Conservation (phyloP, 805 yeast species). For the Zygosaccharomyces siamensis region DNA sequence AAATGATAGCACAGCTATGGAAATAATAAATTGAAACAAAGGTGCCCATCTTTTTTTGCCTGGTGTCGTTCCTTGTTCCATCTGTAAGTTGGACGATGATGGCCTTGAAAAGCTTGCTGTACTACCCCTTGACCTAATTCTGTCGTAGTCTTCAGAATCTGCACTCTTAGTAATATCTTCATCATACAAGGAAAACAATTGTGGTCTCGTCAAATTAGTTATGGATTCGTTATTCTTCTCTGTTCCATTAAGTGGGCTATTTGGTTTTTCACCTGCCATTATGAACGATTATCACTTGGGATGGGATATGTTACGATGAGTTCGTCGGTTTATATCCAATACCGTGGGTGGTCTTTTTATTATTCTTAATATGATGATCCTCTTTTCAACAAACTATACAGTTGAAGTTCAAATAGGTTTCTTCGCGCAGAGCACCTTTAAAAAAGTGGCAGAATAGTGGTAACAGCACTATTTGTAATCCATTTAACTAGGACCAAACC, state of each 20-base stretch:
- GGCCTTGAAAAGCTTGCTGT: conserved; percentile 8
- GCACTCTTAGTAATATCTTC: conserved; percentile 35
- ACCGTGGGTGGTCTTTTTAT: no score
- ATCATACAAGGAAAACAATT: conserved; percentile 48
- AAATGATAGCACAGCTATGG: conserved; percentile 32
- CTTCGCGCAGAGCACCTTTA: not conserved
- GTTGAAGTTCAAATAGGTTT: not conserved
- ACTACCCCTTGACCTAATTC: conserved; percentile 23
- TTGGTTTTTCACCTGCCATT: not conserved
- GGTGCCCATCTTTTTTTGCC: conserved; percentile 9
- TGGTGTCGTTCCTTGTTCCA: not conserved
- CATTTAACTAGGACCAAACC: not conserved
- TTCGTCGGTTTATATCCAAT: not conserved
- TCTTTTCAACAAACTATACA: no score
- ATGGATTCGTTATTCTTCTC: conserved; percentile 35
- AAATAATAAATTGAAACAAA: conserved; percentile 11
- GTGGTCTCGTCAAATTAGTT: conserved; percentile 46
- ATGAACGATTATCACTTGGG: not conserved
- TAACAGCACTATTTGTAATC: not conserved
- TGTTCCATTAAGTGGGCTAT: conserved; percentile 2
- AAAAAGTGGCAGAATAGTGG: not conserved
- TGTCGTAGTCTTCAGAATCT: conserved; percentile 33
- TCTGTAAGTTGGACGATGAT: not conserved
- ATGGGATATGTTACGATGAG: not conserved
- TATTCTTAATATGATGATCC: no score